Conservation (phyloP, 805 yeast genomes). For the Tetrapisispora arboricola region DNA sequence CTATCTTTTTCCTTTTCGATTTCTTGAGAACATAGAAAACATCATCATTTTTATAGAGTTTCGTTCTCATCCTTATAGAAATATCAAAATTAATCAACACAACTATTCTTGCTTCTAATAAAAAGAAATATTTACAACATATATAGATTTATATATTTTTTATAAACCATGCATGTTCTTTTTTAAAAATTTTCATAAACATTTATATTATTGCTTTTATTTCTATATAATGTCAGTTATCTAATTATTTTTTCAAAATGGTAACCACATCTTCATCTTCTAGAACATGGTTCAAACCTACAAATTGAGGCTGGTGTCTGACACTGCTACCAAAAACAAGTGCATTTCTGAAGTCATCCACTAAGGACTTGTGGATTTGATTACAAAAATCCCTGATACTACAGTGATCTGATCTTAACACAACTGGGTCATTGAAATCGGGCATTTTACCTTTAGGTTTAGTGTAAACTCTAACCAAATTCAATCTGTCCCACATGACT, state of each 20-base stretch:
- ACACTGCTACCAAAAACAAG: slow-evolving; percentile 89
- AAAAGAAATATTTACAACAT: background rate
- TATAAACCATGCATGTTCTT: too few relatives aligned
- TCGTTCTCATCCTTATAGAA: too few relatives aligned
- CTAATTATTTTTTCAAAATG: slow-evolving; percentile 62
- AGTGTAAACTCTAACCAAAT: slow-evolving; percentile 90
- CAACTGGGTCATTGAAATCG: slow-evolving; percentile 92
- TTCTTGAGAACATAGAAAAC: too few relatives aligned
- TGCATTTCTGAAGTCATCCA: slow-evolving; percentile 88
- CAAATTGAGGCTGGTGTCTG: slow-evolving; percentile 95
- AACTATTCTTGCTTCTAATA: too few relatives aligned
- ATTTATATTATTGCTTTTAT: background rate
- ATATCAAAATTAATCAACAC: too few relatives aligned
- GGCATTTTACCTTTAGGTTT: slow-evolving; percentile 93
- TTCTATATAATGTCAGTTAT: slow-evolving; percentile 23
- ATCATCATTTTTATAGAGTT: too few relatives aligned
- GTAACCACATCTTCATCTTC: slow-evolving; percentile 98
- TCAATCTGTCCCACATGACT: slow-evolving; percentile 88
- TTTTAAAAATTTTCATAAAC: background rate
- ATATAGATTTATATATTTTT: background rate
- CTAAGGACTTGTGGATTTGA: slow-evolving; percentile 87
- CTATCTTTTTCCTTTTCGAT: too few relatives aligned
- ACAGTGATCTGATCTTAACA: slow-evolving; percentile 69
- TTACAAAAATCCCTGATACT: slow-evolving; percentile 94
- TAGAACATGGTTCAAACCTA: slow-evolving; percentile 73